Base-by-base conservation (phyloP, 805 yeast species). In the Myxozyma sirexii region DNA sequence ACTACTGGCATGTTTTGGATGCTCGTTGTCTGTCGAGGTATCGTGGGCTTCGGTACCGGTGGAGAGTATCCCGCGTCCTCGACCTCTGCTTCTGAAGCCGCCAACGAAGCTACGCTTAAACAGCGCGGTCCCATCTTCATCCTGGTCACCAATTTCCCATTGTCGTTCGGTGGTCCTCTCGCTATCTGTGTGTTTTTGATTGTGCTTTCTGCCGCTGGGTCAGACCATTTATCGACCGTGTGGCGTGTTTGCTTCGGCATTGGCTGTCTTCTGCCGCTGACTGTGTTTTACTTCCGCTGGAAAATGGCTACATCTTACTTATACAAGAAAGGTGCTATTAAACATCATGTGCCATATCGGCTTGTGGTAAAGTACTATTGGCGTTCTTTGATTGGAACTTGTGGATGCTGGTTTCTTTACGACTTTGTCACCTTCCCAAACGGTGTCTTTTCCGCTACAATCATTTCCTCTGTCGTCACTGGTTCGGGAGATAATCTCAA, bases 341-440 rank as follows among this genome's bases (percentile, higher is more conserved):
- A 79, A 69, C 79, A 74, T 60, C 73, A 71, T 48, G 87, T 82
- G 19, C 86, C 86, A 37, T 86, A 85, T 71, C 72, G 75, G 75
- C 78, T 86, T 37, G 84, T 85, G 0, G 54, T 86, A 59, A 84
- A 82, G 69, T 87, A 75, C 73, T 86, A 86, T 75, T 87, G 93
- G 92, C 75, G 69, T 44, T 76, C 88, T 57, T 69, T 88, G 23
- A 65, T 87, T 31, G 94, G 93, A 37, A 84, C 89, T 17, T 83
- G 88, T 70, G 84, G 83, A 4, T 81, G 87, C 58, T 88, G 94
- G 94, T 87, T 87, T 76, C 77, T 87, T 67, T 88, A 86, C 70
- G 96, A 88, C 75, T 88, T 87, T 68, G 88, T 88, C 67, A 84
- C 88, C 5, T 88, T 87, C 77, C 92, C 93, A 12, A 87, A 87